Evolutionary conservation across 1,139 yeast species (phyloP), one percentile per base, ranked within the genome.

Genomic region (Kluyveromyces sp.): DNA sequence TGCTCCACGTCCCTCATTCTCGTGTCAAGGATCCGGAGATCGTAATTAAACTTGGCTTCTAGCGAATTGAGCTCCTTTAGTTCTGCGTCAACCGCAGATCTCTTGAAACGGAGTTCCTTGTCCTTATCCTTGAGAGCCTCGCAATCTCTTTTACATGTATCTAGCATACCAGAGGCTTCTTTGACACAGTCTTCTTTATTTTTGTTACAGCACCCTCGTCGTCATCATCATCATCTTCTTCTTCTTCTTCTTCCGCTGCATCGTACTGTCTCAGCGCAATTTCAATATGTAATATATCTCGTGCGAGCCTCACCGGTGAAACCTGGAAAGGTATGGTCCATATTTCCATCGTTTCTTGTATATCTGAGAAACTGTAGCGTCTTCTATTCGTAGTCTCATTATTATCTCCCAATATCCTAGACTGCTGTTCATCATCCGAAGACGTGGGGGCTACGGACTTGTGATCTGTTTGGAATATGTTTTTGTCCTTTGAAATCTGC

Each of bases 1-100:
- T 84, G 88, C 54, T 87, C 95, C 28, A 89, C 81, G 59, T 92
- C 97, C 47, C 81, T 78, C 47, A 90, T 76, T 56, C 92, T 79
- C 46, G 82, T 80, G 37, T 75, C 75, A 26, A 92, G 72, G 44
- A 87, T 74, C 48, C 95, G 69, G 28, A 88, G 74, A 59, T 92
- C 96, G 62, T 90, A 92, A 47, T 81, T 77, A 48, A 92, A 69
- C 52, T 95, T 72, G 27, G 95, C 92, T 33, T 85, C 79, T 38
- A 83, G 71, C 2, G 86, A 79, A 34, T 80, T 79, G 40, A 88
- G 72, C 49, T 84, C 90, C 36, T 70, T 69, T 51, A 84, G 68
- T 52, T 78, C 83, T 41, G 66, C 68, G 43, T 26, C n/a, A 6
- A 37, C 3, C 6, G 39, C 27, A 4, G 25, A 5, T 3, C n/a